Evolutionary conservation across 1,139 yeast genomes (phyloP), one percentile per base, ranked within the genome.

Genomic region (Nadsonia starkeyi-henricii): DNA sequence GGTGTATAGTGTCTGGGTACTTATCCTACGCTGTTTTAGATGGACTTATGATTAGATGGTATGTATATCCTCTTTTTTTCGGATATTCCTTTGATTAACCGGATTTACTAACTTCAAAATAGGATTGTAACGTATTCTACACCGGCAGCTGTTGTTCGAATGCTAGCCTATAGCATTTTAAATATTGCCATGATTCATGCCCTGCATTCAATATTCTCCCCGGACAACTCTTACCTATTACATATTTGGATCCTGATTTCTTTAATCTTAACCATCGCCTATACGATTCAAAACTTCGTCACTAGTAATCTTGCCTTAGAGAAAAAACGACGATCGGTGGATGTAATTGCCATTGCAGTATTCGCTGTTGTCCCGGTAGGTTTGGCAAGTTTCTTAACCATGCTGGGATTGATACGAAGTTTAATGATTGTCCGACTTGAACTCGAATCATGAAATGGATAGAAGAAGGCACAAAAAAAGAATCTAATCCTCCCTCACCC

Each of bases 321-420:
- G 50, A 60, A 61, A 46, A 54, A 59, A 48, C 57, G 62, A 20
- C 58, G 69, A 20, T 61, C 68, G 5, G 66, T 66, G 44, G 84
- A 88, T 54, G 77, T 91, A 51, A 84, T 88, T 64, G 86, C 85
- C 57, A 84, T 91, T 46, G 89, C 85, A 1, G 96, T 91, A 1
- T 91, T 85, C 69, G 96, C 97, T 1, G 97, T 91, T 48, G 96
- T 91, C 4, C 98, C 98, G 0, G 89, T 91, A 21, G 98, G 98
- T 0, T 60, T 91, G 52, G 96, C 98, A 2, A 85, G 96, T 58
- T 91, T 91, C 58, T 67, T 89, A 26, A 88, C 97, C 3, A 86
- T 89, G 95, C 70, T 88, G 28, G 93, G 89, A 0, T 67, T 89
- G 46, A 67, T 88, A 30, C 69, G 96, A 53, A 77, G 86, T 48